Base-by-base conservation (phyloP, 1,284 basidiomycete genomes). In the Apiotrichum brassicae region DNA sequence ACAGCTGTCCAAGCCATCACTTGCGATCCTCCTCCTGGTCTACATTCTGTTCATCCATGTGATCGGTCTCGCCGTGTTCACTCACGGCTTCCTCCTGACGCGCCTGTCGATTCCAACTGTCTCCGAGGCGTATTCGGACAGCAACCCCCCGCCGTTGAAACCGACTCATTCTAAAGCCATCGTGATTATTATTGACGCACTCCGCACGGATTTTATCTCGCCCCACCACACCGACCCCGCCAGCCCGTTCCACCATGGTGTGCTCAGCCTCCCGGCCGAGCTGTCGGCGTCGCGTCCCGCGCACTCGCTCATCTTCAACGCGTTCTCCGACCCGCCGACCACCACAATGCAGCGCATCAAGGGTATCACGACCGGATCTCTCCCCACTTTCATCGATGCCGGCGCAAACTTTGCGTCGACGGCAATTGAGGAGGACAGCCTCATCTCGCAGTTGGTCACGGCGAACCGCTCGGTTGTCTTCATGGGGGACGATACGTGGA, bases 401-500 rank as follows among this genome's bases (percentile, higher is more conserved):
- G 90, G 92, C 6, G 84, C 84, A 46, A 97, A 91, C 69, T 97
- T 98, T 75, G 87, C 85, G 19, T 90, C 82, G 0, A 83, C 84
- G 0, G 84, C 84, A 0, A 87, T 97, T 38, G 77, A 79, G 12
- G 94, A 98, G 72, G 95, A 98, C 70, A 92, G 86, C 0, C 73
- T 90, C 37, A 73, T 92, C 4, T 77, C 61, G 58, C 83, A 79
- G 73, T 62, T 76, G 5, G 62, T 66, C n/a, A 47, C 62, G 16
- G 74, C 68, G 16, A 75, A 70, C 42, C 74, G 74, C 56, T 66
- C 58, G 20, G 51, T 75, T 44, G 68, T 85, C 0, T 87, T 97
- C 66, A 91, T 89, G 81, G 94, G 94, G 0, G 94, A 98, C 67
- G 90, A 97, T 66, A 98, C 94, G 0, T 98, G 95, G 95, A 80